A percentile compares a stretch with the other conserved stretches of the same genome.
phyloP scores from a whole-genome alignment of 139 green algal genomes.

The Chlamydomonas incerta region DNA sequence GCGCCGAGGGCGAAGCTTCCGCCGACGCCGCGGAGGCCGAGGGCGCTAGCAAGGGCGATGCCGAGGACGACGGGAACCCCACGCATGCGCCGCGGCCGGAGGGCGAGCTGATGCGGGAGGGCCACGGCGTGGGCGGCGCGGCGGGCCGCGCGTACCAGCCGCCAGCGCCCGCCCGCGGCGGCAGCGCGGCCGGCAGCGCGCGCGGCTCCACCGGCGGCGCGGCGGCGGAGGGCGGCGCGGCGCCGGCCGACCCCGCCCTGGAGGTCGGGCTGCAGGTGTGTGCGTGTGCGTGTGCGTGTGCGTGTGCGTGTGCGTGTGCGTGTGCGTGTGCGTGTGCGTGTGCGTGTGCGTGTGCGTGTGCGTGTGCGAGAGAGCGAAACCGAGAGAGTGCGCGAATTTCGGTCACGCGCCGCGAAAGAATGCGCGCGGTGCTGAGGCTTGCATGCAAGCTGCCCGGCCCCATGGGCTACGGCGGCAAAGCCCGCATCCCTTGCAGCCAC shows the following conservation, averaged over 20 bases:
- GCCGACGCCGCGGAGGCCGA: neutral
- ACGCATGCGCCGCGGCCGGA: neutral
- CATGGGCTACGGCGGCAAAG: too few species aligned
- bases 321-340: too few species aligned
- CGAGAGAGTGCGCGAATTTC: too few species aligned
- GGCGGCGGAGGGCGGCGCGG: neutral
- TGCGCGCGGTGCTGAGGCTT: too few species aligned
- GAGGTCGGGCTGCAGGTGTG: constrained; percentile 51
- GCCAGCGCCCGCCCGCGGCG: neutral
- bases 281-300: too few species aligned
- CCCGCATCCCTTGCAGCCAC: too few species aligned
- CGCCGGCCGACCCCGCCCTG: constrained; percentile 24
- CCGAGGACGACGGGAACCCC: neutral
- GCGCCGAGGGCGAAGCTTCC: neutral
- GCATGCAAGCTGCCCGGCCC: too few species aligned
- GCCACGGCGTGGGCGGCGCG: neutral
- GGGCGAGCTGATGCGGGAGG: neutral
- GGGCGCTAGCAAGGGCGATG: neutral
- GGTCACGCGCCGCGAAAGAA: too few species aligned
- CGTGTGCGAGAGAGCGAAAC: too few species aligned
- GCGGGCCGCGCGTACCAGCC: neutral
- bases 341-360: too few species aligned
- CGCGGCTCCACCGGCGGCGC: neutral
- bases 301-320: too few species aligned
- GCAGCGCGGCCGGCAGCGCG: neutral